phyloP scores from a whole-genome alignment of 371 early-diverging fungal genomes.

The Zopfochytrium polystomum region DNA sequence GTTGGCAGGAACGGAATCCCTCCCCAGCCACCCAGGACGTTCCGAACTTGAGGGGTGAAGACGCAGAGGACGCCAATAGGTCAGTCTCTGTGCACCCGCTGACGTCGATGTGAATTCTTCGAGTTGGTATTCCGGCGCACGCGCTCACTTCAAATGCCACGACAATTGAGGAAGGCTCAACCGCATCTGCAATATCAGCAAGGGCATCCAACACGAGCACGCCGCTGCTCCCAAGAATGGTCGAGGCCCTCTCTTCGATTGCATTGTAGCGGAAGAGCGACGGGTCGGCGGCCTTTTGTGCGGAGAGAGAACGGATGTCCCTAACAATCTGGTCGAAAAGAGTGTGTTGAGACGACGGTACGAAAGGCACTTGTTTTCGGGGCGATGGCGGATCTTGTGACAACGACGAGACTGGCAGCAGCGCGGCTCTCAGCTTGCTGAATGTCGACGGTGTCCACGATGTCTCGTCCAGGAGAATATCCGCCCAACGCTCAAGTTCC shows the following conservation, averaged over 20 bases:
- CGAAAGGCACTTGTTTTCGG: not conserved
- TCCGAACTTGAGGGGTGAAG: not conserved
- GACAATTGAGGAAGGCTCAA: not conserved
- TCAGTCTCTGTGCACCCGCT: not conserved
- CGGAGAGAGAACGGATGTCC: not conserved
- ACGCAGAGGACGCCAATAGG: not conserved
- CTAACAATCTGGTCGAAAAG: not conserved
- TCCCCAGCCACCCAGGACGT: not conserved
- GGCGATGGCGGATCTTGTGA: not conserved
- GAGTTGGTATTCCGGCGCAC: not conserved
- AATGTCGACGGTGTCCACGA: not conserved
- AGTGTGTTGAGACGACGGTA: not conserved
- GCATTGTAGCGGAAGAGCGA: not conserved
- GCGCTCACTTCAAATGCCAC: slow-evolving; percentile 12
- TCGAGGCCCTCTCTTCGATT: not conserved
- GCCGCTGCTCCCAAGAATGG: not conserved
- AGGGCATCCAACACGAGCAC: not conserved
- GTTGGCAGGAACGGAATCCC: slow-evolving; percentile 3
- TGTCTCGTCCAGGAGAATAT: not conserved
- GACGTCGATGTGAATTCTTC: slow-evolving; percentile 5
- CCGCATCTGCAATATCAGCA: too few relatives aligned
- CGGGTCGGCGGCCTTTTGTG: not conserved
- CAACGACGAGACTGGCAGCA: not conserved
- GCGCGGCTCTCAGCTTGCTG: slow-evolving; percentile 1
- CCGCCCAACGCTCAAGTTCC: slow-evolving; percentile 3